A percentile compares a stretch with the other conserved stretches of the same genome.
Evolutionary conservation across 768 basidiomycete species (phyloP).

Genomic region (Amanita thiersii): DNA sequence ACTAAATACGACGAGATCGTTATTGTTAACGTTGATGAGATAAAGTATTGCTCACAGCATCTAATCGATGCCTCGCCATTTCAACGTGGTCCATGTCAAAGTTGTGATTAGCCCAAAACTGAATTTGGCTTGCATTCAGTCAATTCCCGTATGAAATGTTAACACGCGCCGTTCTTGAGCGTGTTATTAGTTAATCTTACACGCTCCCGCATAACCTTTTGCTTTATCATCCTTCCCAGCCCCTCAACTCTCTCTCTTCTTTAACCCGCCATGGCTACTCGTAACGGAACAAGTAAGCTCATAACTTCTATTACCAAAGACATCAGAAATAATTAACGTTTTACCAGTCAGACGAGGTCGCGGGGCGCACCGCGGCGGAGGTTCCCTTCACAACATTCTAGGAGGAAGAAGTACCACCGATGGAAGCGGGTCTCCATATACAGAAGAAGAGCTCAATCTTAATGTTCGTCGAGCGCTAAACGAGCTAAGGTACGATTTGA

Average conservation of each 20-base stretch:
- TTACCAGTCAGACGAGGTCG: neutral
- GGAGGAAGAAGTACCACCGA: neutral
- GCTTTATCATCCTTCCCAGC: neutral
- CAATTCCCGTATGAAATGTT: neutral
- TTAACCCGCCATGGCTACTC: neutral
- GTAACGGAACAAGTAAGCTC: neutral
- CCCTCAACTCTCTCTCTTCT: no score
- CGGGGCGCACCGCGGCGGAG: no score
- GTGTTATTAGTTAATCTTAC: neutral
- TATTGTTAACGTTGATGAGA: no score
- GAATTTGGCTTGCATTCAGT: neutral
- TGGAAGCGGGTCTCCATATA: conserved; percentile 1
- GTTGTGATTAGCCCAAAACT: no score
- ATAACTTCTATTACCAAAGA: no score
- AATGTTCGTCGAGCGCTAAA: conserved; percentile 6
- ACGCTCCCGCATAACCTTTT: neutral
- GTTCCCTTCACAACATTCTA: neutral
- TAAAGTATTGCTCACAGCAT: no score
- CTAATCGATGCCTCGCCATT: neutral
- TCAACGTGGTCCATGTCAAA: neutral
- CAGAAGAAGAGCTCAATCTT: conserved; percentile 5
- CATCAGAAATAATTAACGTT: neutral
- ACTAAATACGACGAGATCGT: neutral
- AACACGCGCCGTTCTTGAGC: neutral
- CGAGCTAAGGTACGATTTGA: conserved; percentile 5